Base-by-base conservation (phyloP, 768 basidiomycete genomes). In the Kondoa subrosea region DNA sequence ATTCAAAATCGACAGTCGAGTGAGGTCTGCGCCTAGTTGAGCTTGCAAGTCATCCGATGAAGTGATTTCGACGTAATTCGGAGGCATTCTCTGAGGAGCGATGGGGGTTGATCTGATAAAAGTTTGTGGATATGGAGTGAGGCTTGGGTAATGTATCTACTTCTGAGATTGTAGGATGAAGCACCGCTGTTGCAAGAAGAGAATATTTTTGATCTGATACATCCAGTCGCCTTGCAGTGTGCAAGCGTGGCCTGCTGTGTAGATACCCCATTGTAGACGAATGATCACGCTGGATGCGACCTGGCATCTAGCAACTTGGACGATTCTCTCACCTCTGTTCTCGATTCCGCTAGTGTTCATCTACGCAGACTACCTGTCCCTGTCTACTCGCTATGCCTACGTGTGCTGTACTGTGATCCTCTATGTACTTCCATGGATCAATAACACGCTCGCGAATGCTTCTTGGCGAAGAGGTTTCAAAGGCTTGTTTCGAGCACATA, bases 1-100 rank as follows among this genome's bases (percentile, higher is more conserved):
- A 78, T 88, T 89, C 75, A 95, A 84, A 40, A 93, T 80, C 2
- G 91, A 91, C 27, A 93, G 82, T 26, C 88, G 81, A 25, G 82
- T 78, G 34, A 99, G 83, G 77, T 97, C 92, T 26, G 77, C 74
- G 0, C 85, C 85, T 60, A 96, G 83, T 8, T 88, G 77, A 4
- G 79, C 74, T 76, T 89, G 84, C 78, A 97, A 90, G 63, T 89
- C 82, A 1, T 82, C 78, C 1, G 88, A 77, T 2, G 87, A 87
- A 27, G 78, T 75, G 63, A 93, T 81, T 16, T 57, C 61, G 63
- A 67, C 34, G 57, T 56, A 57, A 59, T 73, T 74, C 21, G 70
- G 27, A 16, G 57, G 58, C 58, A 60, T 60, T 27, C 29, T 31
- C 14, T 50, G 40, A 8, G 21, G 40, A 8, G 8, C 21, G 40